These are phyloP conservation scores for Acer campestre DNA, from an alignment of 345 rosid genomes.

Conservation along the genomic window DNA sequence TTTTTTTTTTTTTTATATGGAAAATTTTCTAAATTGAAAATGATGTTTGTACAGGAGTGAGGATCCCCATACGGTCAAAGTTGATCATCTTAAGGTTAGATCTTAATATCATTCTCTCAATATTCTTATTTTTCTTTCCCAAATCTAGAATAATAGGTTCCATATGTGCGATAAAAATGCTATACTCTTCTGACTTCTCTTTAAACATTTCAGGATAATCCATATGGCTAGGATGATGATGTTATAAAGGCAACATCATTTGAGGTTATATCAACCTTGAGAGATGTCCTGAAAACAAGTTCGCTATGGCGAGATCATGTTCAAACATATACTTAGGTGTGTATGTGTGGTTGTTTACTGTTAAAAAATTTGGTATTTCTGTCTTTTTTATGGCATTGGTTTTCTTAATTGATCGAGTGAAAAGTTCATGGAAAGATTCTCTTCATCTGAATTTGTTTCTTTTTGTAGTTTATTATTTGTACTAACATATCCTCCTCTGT, in stretches of 20 bases:
- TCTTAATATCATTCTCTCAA: not conserved
- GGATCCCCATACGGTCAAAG: constrained; percentile 93
- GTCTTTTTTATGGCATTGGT: not conserved
- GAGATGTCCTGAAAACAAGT: constrained; percentile 88
- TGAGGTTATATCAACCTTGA: constrained; percentile 92
- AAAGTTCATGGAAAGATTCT: not conserved
- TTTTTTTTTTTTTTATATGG: too few species aligned
- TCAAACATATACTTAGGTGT: constrained; percentile 84
- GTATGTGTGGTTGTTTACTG: constrained; percentile 18
- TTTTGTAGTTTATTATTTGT: not conserved
- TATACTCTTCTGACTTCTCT: not conserved
- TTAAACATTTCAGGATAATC: constrained; percentile 62
- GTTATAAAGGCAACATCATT: constrained; percentile 53
- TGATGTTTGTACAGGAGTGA: constrained; percentile 62
- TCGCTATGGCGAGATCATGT: constrained; percentile 95
- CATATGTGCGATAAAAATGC: not conserved
- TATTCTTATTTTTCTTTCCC: constrained; percentile 1
- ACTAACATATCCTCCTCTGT: not conserved
- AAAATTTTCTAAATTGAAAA: constrained; percentile 16
- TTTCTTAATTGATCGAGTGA: not conserved
- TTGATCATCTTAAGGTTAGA: constrained; percentile 92
- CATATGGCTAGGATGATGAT: constrained; percentile 40
- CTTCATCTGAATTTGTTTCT: not conserved
- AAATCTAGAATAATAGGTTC: not conserved
- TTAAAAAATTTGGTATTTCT: not conserved